Base-by-base conservation (phyloP, 345 rosid species). In the Camelina neglecta region DNA sequence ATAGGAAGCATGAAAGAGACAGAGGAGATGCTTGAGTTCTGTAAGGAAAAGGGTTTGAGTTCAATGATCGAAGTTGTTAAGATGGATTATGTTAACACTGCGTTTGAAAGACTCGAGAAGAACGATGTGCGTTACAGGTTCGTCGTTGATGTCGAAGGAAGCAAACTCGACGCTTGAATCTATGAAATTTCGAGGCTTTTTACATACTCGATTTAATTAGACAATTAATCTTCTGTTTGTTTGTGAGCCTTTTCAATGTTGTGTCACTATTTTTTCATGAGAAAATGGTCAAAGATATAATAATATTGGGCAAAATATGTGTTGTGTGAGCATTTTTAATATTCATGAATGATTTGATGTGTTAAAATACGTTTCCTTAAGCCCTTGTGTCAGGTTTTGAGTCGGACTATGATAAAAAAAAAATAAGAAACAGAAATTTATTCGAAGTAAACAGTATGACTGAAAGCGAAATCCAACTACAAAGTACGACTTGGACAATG, bases 91-190 rank as follows among this genome's bases (percentile, higher is more conserved):
- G 50, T 90, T 29, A 90, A 95, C 87, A 85, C 80, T 11, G 99
- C 97, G 7, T 39, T 95, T 4, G 97, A 92, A 75, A 84, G 99
- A 84, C 91, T 92, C 4, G 88, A 89, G 84, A 90, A 90, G 85
- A 95, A 95, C 20, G 97, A 95, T 66, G 99, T 89, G n/a, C 83
- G 99, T 64, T 92, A 92, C 51, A 78, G 97, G 75, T 95, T 95
- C 21, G 97, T 90, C 0, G 91, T 95, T 12, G 99, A 95, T 72
- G 91, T 95, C 1, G 88, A 83, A 1, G 97, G 99, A 70, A 95
- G 97, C 88, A 88, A 88, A 71, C 87, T 95, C 29, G 81, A 84
- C 29, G 53, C 65, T 23, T 78, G 63, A 78, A 7, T 21, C 11
- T 36, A 48, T 61, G 48, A 53, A 67, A 35, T 21, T 21, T 67